Base-by-base conservation (phyloP, 1,139 yeast species). In the Saccharomyces pastorianus region DNA sequence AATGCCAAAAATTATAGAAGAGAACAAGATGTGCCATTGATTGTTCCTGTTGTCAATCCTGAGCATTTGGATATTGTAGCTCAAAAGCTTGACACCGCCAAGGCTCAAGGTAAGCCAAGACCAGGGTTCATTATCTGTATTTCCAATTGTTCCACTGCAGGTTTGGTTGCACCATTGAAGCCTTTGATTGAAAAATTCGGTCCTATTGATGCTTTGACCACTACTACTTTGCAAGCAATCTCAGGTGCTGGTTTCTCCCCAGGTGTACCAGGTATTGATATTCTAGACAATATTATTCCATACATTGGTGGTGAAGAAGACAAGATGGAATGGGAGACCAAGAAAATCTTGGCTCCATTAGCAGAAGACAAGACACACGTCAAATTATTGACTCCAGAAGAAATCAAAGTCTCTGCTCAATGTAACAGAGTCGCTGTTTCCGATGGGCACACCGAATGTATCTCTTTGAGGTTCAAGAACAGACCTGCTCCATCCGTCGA, bases 201-300 rank as follows among this genome's bases (percentile, higher is more conserved):
- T 51, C 96, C 97, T 52, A 81, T 93, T 58, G 91, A 88, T 58
- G 80, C 85, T 32, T 80, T 91, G 64, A 85, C 96, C 34, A 83
- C 96, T 52, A 90, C 98, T 55, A 93, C 99, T 17, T 74, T 93
- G 73, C 99, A 93, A 73, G 99, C 99, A 48, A 88, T 93, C 60
- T 90, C 98, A 7, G 99, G 99, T 63, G 99, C 96, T 28, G 99
- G 99, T 2, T 93, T 88, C 72, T 88, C 96, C 13, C 99, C 99
- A 49, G 99, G 99, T 70, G 96, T 91, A 53, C 83, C 96, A 28
- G 95, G 96, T 58, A 91, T 93, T 73, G 98, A 93, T 69, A 84
- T 93, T 53, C 79, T 93, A 66, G 99, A 93, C 74, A 93, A 93
- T 75, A 80, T 93, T 63, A 89, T 93, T 54, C 99, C 99, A 50